Base-by-base conservation (phyloP, 2,329 filamentous ascomycete genomes). In the Penicillium sp. region DNA sequence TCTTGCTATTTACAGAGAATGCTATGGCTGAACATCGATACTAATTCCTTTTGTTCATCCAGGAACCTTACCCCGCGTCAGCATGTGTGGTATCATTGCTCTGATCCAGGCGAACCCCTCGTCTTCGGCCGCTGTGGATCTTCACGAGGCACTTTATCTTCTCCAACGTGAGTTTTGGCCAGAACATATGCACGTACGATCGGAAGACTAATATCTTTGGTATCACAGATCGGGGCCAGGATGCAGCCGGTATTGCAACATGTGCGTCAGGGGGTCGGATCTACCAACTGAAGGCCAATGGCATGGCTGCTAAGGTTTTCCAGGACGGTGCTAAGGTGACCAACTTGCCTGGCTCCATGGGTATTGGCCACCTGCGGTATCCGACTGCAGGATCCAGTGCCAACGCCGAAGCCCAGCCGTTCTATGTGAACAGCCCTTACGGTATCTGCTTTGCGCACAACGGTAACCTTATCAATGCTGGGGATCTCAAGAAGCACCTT, bases 251-350 rank as follows among this genome's bases (percentile, higher is more conserved):
- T 60, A 93, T 96, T 63, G 85, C 91, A 46, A 89, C 79, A 65
- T 91, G 80, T 80, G 87, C 82, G 63, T 81, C 78, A 13, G 89
- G 89, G 34, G 91, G 92, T 58, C 83, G 90, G 40, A 87, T 96
- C 62, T 93, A 88, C 71, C 90, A 95, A 70, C 88, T 89, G 79
- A 97, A 97, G 77, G 91, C 91, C 61, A 91, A 91, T 69, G 92
- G 91, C 51, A 88, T 96, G 82, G 91, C 89, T 38, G 84, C 87
- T 61, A 89, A 87, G 70, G 91, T 96, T 63, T 96, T 96, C 74
- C 81, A 87, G 49, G 89, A 96, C 60, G 91, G 90, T 61, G 81
- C 84, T 55, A 83, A 88, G 58, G 80, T 92, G 38, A 77, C 82
- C 45, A 85, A 91, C 66, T 81, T 94, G 47, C 88, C 90, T 11